Conservation (phyloP, 306 rosid genomes). For the Trichosanthes cucumerina region DNA sequence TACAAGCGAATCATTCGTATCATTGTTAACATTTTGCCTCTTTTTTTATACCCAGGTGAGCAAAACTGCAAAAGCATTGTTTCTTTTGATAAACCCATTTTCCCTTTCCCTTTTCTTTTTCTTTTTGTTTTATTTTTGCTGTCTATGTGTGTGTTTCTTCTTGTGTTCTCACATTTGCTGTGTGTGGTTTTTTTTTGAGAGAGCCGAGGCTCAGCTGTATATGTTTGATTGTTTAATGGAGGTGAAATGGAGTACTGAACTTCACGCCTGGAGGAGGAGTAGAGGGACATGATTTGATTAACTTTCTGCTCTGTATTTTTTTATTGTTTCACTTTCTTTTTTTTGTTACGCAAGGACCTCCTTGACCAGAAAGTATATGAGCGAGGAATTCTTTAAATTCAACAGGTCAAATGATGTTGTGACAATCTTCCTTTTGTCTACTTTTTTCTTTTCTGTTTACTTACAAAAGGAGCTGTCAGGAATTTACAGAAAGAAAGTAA, state of each 20-base stretch:
- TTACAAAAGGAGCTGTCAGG: neutral
- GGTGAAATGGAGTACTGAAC: conserved; percentile 30
- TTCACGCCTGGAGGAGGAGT: conserved; percentile 47
- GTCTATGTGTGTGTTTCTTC: conserved; percentile 21
- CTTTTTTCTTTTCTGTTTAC: neutral
- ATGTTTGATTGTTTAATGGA: conserved; percentile 42
- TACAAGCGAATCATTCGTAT: conserved; percentile 16
- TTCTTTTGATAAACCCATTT: conserved; percentile 6
- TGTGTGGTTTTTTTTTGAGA: conserved; percentile 10
- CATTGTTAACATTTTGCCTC: neutral
- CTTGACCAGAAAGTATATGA: no score
- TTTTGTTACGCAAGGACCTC: conserved; percentile 19
- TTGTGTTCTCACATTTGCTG: conserved; percentile 62
- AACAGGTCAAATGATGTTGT: conserved; percentile 50
- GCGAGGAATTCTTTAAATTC: conserved; percentile 39
- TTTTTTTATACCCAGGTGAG: conserved; percentile 10
- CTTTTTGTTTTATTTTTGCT: conserved; percentile 1
- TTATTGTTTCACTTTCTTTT: conserved; percentile 29
- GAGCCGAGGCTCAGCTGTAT: conserved; percentile 28
- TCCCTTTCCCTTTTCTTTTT: conserved; percentile 10
- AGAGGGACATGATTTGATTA: conserved; percentile 40
- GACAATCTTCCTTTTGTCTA: conserved; percentile 20
- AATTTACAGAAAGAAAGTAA: conserved; percentile 15
- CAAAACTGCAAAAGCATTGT: conserved; percentile 13
- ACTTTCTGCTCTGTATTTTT: conserved; percentile 25